A percentile compares a stretch with the other conserved stretches of the same genome.
Evolutionary conservation across 2,329 filamentous ascomycete species (phyloP).

Genomic region (Trichoderma simmonsii): DNA sequence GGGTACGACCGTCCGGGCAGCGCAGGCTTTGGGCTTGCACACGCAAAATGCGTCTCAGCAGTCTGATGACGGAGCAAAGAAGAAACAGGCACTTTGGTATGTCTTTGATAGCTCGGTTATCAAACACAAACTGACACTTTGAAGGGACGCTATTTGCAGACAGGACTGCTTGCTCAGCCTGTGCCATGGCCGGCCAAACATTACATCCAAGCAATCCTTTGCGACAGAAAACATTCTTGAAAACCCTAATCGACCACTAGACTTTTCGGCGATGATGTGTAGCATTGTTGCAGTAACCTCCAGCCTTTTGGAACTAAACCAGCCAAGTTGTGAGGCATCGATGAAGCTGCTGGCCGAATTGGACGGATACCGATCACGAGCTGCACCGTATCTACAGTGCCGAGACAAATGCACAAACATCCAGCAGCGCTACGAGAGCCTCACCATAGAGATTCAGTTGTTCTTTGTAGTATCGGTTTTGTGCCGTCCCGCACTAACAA

Average conservation of each 20-base stretch:
- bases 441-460: conserved; percentile 1
- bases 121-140: not conserved
- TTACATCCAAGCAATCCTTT: not conserved
- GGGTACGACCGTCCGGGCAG: conserved; percentile 8
- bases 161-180: conserved; percentile 14
- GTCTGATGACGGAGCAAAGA: not conserved
- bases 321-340: not conserved
- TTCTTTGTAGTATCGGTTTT: not conserved
- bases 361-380: conserved; percentile 8
- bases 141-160: not conserved
- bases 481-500: conserved; percentile 2
- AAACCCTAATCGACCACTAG: not conserved
- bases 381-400: not conserved
- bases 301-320: not conserved
- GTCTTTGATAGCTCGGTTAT: not conserved
- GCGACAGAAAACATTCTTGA: not conserved
- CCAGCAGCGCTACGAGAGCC: conserved; percentile 10
- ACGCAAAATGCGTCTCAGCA: not conserved
- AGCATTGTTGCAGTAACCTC: not conserved
- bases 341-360: not conserved
- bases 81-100: not conserved
- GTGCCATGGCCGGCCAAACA: conserved; percentile 11
- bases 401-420: conserved; percentile 4
- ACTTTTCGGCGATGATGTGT: not conserved
- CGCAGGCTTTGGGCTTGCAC: conserved; percentile 14